These are phyloP conservation scores for Lyophyllum shimeji DNA, from an alignment of 768 basidiomycete genomes.

Conservation along the genomic window DNA sequence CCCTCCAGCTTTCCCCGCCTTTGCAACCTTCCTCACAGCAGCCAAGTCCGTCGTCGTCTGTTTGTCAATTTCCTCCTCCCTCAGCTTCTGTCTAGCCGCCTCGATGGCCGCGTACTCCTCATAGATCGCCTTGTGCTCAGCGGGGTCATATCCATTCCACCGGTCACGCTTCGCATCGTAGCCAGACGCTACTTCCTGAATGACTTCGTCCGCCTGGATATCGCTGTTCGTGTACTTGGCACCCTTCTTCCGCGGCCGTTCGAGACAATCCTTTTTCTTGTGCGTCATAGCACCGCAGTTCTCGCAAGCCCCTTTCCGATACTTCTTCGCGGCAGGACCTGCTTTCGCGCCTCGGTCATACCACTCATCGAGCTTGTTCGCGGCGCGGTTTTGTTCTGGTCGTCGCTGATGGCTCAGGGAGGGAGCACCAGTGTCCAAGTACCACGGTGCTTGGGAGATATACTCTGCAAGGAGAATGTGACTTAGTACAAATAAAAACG, in stretches of 20 bases:
- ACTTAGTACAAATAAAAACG: neutral
- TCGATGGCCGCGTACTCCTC: slow-evolving; percentile 95
- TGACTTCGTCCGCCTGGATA: slow-evolving; percentile 88
- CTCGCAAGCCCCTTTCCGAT: slow-evolving; percentile 96
- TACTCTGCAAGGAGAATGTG: slow-evolving; percentile 59
- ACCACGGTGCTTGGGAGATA: slow-evolving; percentile 99
- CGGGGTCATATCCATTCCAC: slow-evolving; percentile 97
- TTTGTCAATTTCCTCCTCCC: slow-evolving; percentile 98
- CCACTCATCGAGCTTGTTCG: slow-evolving; percentile 82
- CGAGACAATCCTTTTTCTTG: slow-evolving; percentile 87
- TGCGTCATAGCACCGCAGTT: slow-evolving; percentile 98
- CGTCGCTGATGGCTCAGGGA: slow-evolving; percentile 94
- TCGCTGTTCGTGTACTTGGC: slow-evolving; percentile 90
- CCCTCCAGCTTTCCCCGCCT: slow-evolving; percentile 75
- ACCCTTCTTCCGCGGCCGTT: slow-evolving; percentile 94
- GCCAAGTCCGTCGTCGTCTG: slow-evolving; percentile 91
- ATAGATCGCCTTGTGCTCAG: slow-evolving; percentile 83
- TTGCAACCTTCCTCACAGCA: slow-evolving; percentile 92
- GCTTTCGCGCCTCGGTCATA: slow-evolving; percentile 85
- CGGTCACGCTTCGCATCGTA: slow-evolving; percentile 96
- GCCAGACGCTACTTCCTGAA: slow-evolving; percentile 73
- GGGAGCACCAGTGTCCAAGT: slow-evolving; percentile 91
- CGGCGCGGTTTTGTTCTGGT: slow-evolving; percentile 56
- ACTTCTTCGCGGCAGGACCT: slow-evolving; percentile 94
- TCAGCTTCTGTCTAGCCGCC: slow-evolving; percentile 81